Evolutionary conservation across 2,329 filamentous ascomycete species (phyloP).

Genomic region (Onygenales sp.): DNA sequence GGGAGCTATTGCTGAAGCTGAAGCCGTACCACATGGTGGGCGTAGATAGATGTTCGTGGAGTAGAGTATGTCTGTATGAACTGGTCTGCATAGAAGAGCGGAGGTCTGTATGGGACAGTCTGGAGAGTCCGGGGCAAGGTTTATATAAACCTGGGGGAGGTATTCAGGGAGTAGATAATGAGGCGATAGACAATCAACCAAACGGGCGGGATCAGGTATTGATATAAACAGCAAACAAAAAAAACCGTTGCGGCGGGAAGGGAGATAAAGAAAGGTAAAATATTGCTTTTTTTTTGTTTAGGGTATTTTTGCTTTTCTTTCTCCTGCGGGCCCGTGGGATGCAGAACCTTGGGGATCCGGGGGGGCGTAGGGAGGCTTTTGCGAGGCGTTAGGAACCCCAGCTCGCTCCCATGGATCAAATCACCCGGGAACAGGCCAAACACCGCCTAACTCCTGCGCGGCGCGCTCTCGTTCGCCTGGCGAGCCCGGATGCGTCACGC

Average conservation of each 20-base stretch:
- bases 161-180: background rate
- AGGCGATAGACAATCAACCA: conserved; percentile 3
- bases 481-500: background rate
- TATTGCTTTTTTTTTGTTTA: background rate
- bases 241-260: conserved; percentile 1
- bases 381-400: background rate
- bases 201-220: conserved; percentile 1
- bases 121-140: background rate
- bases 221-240: conserved; percentile 4
- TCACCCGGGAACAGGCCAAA: too few species aligned
- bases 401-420: too few species aligned
- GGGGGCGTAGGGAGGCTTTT: background rate
- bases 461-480: background rate
- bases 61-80: background rate
- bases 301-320: background rate
- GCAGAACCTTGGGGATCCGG: background rate
- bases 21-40: conserved; percentile 17
- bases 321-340: background rate
- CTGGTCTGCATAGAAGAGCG: background rate
- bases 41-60: background rate
- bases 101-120: background rate
- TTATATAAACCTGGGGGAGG: background rate
- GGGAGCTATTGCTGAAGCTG: conserved; percentile 19
- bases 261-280: background rate
- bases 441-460: too few species aligned